Conservation (phyloP, 1,284 basidiomycete genomes). For the Papiliotrema flavescens region DNA sequence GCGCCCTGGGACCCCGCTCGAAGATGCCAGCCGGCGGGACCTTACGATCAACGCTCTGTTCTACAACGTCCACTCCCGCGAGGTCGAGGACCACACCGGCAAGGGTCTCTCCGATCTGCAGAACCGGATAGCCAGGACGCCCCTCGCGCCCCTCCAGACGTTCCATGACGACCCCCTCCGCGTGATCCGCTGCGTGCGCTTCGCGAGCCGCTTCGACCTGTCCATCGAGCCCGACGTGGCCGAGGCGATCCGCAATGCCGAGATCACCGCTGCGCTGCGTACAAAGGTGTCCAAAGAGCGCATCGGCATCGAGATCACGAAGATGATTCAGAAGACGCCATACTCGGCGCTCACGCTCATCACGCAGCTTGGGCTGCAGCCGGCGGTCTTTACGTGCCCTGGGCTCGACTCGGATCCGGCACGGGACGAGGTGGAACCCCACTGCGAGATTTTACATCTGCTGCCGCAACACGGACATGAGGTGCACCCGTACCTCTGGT, state of each 20-base stretch:
- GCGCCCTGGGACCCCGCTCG: conserved; percentile 86
- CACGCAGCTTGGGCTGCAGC: conserved; percentile 63
- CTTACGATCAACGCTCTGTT: conserved; percentile 95
- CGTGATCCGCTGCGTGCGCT: conserved; percentile 84
- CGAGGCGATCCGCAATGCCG: conserved; percentile 61
- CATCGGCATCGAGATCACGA: conserved; percentile 82
- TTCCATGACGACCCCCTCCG: conserved; percentile 93
- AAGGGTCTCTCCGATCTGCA: conserved; percentile 80
- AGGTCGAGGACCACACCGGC: conserved; percentile 84
- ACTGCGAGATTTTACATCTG: conserved; percentile 59
- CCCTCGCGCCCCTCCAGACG: conserved; percentile 78
- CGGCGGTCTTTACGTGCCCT: conserved; percentile 59
- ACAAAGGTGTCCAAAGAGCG: conserved; percentile 83
- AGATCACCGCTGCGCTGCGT: conserved; percentile 71
- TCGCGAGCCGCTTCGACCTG: conserved; percentile 86
- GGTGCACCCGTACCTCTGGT: conserved; percentile 60
- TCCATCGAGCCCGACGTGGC: conserved; percentile 68
- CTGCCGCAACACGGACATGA: conserved; percentile 15
- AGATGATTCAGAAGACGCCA: conserved; percentile 81
- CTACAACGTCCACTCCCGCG: conserved; percentile 88
- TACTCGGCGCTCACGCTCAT: conserved; percentile 70
- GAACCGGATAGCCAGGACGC: conserved; percentile 81
- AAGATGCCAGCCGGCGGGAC: conserved; percentile 89
- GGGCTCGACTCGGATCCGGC: conserved; percentile 52
- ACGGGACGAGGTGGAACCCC: conserved; percentile 54